Percentiles rank a stretch among this genome's conserved stretches.
Evolutionary conservation across 2,329 filamentous ascomycete genomes (phyloP).

Genomic region (Colletotrichum chrysophilum): DNA sequence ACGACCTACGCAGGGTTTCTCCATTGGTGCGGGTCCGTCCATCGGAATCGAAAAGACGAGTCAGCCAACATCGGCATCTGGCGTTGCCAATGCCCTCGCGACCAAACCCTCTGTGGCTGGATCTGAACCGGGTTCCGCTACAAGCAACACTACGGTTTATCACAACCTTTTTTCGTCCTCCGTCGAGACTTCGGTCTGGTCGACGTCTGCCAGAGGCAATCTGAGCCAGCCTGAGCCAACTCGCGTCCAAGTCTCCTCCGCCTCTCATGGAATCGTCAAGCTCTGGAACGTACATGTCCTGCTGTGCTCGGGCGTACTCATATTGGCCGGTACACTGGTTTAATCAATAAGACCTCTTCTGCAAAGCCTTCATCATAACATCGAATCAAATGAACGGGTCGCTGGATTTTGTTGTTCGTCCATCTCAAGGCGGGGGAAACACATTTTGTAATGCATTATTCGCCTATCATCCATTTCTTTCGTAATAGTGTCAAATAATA

Average conservation of each 20-base stretch:
- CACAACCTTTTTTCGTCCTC: neutral
- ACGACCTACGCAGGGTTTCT: neutral
- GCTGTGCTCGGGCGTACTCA: neutral
- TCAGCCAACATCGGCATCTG: neutral
- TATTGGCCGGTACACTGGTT: neutral
- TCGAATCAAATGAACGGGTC: accelerated
- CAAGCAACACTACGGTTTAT: accelerated
- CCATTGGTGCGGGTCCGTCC: neutral
- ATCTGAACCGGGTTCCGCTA: accelerated
- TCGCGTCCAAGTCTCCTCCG: neutral
- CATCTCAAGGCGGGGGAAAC: neutral
- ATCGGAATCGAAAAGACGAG: neutral
- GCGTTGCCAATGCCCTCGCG: neutral
- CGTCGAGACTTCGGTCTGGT: neutral
- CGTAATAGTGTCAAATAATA: neutral
- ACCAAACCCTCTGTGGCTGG: accelerated
- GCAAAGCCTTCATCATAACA: neutral
- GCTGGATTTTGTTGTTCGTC: accelerated
- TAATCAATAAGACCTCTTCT: neutral
- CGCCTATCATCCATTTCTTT: neutral
- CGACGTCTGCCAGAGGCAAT: neutral
- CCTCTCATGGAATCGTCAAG: accelerated
- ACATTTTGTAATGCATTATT: neutral
- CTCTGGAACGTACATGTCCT: neutral
- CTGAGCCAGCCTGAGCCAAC: neutral